A percentile compares a stretch with the other conserved stretches of the same genome.
Evolutionary conservation across 2,329 filamentous ascomycete species (phyloP).

Genomic region (Aspergillus neotritici): DNA sequence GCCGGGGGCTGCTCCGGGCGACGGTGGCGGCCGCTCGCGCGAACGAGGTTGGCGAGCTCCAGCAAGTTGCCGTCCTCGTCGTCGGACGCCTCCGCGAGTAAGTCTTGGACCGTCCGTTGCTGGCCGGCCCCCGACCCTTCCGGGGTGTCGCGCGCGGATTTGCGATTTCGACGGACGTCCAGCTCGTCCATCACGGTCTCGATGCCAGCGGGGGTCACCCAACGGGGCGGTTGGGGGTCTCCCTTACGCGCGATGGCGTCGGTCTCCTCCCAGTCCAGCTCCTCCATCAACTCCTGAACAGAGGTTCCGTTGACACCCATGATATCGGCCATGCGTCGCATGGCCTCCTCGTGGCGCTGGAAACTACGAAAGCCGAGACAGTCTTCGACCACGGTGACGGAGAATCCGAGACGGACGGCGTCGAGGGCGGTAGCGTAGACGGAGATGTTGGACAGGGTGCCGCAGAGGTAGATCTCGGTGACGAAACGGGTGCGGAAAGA

Average conservation of each 20-base stretch:
- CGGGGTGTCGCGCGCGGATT: conserved; percentile 1
- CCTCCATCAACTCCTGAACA: conserved; percentile 54
- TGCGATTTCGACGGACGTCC: conserved; percentile 20
- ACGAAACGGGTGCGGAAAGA: conserved; percentile 79
- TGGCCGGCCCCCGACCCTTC: conserved; percentile 3
- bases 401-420: conserved; percentile 78
- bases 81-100: conserved; percentile 10
- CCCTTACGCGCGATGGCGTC: conserved; percentile 30
- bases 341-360: conserved; percentile 62
- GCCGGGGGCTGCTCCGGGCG: background rate
- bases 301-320: conserved; percentile 65
- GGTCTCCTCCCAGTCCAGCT: conserved; percentile 39
- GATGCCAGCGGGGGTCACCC: conserved; percentile 25
- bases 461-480: conserved; percentile 84
- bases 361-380: conserved; percentile 76
- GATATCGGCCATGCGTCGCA: conserved; percentile 65
- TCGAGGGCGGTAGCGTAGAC: conserved; percentile 89
- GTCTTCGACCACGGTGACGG: conserved; percentile 81
- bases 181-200: conserved; percentile 33
- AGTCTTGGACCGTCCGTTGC: conserved; percentile 10
- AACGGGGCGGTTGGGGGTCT: conserved; percentile 10
- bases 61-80: conserved; percentile 15
- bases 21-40: conserved; percentile 15
- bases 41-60: conserved; percentile 15
- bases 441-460: conserved; percentile 78